Evolutionary conservation across 2,329 filamentous ascomycete species (phyloP).

Genomic region (Thielaviopsis populi): DNA sequence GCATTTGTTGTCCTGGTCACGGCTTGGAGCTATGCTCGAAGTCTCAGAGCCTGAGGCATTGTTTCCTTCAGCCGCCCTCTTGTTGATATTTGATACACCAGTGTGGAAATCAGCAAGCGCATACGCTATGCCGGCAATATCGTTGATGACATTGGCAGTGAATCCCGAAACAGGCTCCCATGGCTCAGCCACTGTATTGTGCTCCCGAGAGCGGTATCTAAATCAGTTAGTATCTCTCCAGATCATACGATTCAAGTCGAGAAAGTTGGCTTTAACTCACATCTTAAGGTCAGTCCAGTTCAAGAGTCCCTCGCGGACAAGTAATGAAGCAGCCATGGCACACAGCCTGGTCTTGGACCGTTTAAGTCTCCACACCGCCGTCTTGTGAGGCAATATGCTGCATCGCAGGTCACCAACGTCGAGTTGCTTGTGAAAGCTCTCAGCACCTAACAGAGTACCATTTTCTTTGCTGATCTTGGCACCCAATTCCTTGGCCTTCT

Average conservation of each 20-base stretch:
- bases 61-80: not conserved
- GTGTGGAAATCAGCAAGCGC: constrained; percentile 60
- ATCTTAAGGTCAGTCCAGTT: constrained; percentile 58
- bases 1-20: not conserved
- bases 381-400: constrained; percentile 48
- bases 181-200: constrained; percentile 64
- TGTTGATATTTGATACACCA: constrained; percentile 19
- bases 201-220: constrained; percentile 40
- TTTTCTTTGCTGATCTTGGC: constrained; percentile 50
- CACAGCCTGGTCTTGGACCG: constrained; percentile 49
- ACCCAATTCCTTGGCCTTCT: constrained; percentile 43
- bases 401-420: constrained; percentile 54
- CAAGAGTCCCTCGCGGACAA: constrained; percentile 49
- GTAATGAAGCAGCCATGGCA: constrained; percentile 53
- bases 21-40: not conserved
- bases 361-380: constrained; percentile 62
- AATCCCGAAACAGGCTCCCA: constrained; percentile 66
- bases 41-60: not conserved
- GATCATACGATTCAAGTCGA: constrained; percentile 27
- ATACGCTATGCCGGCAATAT: constrained; percentile 67
- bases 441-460: constrained; percentile 47
- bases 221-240: constrained; percentile 14
- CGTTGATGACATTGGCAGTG: constrained; percentile 63
- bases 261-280: constrained; percentile 19
- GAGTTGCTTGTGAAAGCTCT: constrained; percentile 57